Base-by-base conservation (phyloP, 2,329 filamentous ascomycete genomes). In the Geosmithia morbida region DNA sequence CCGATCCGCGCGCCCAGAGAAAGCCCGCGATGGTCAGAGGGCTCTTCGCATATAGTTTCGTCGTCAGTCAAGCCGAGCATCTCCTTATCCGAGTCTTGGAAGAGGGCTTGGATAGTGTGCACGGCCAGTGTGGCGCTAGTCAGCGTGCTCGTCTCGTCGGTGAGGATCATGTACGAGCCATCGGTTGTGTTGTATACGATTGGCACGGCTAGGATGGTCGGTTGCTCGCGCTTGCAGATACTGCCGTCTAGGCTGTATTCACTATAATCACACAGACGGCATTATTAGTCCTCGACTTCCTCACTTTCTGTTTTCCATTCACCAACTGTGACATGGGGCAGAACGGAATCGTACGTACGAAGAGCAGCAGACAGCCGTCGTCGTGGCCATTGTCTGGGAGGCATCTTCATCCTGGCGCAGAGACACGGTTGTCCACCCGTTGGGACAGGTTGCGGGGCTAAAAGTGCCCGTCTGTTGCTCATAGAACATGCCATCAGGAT, bases 301-400 rank as follows among this genome's bases (percentile, higher is more conserved):
- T 17, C 30, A 3, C 26, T 5, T 39, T n/a, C 30, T 16, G 19
- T 5, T 39, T n/a, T 39, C 8, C 7, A 6, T 30, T 58, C 46
- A 59, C 55, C 48, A 40, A 8, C 45, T 18, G 47, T 39, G 11
- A 48, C 18, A 3, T 19, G 22, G 11, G n/a, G 14, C 39, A 14
- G 2, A 16, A 6, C 17, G n/a, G 20, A 33, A 17, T 19, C n/a
- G 22, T 33, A 61, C 65, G 49, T 62, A 67, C 65, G 60, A 65
- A 47, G 65, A 67, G 46, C 65, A 67, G 50, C 65, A 67, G 16
- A 66, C 54, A 5, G 63, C 63, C 11, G 64, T 67, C 7, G 62
- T 66, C n/a, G 61, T 66, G 26, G 59, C 58, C 43, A 58, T 54
- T 11, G 53, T 51, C 46, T 51, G 49, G 29, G 50, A 49, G 45